Conservation (phyloP, 202 grass and related monocot species). For the Bolboschoenoplectus hybrid region DNA sequence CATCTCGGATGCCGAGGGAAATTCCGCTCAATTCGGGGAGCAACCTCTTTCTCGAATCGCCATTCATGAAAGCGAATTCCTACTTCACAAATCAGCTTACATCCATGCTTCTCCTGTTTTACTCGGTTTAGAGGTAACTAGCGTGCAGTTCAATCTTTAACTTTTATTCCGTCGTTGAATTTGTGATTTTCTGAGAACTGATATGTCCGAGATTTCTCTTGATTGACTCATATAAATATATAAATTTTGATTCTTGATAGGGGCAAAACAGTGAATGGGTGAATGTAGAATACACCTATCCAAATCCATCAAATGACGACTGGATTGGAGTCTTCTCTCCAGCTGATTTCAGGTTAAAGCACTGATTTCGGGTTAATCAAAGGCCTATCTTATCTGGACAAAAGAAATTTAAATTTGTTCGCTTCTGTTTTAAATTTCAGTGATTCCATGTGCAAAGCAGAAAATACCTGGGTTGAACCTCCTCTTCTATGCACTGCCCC, state of each 20-base stretch:
- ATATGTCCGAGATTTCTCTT: neutral
- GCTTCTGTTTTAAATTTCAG: slow-evolving; percentile 45
- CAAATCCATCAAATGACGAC: slow-evolving; percentile 68
- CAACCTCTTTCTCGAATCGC: slow-evolving; percentile 83
- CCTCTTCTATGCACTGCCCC: slow-evolving; percentile 87
- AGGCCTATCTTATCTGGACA: neutral
- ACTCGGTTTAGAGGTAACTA: slow-evolving; percentile 66
- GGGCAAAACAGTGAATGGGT: slow-evolving; percentile 58
- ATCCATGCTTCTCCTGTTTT: slow-evolving; percentile 60
- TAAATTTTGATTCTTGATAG: slow-evolving; percentile 38
- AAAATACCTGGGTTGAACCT: slow-evolving; percentile 65
- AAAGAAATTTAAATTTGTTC: slow-evolving; percentile 13
- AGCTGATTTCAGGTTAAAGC: slow-evolving; percentile 78
- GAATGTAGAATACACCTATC: slow-evolving; percentile 43
- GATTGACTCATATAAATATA: neutral
- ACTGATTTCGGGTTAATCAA: slow-evolving; percentile 1
- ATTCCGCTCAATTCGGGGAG: slow-evolving; percentile 35
- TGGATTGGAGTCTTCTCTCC: slow-evolving; percentile 98
- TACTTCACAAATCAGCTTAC: slow-evolving; percentile 49
- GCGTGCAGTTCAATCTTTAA: slow-evolving; percentile 7
- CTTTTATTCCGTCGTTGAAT: neutral
- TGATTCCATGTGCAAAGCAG: slow-evolving; percentile 56
- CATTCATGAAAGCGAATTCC: slow-evolving; percentile 60
- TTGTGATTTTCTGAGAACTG: neutral
- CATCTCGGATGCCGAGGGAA: slow-evolving; percentile 29